Conservation (phyloP, 2,329 filamentous ascomycete species). For the Byssoonygena ceratinophila region DNA sequence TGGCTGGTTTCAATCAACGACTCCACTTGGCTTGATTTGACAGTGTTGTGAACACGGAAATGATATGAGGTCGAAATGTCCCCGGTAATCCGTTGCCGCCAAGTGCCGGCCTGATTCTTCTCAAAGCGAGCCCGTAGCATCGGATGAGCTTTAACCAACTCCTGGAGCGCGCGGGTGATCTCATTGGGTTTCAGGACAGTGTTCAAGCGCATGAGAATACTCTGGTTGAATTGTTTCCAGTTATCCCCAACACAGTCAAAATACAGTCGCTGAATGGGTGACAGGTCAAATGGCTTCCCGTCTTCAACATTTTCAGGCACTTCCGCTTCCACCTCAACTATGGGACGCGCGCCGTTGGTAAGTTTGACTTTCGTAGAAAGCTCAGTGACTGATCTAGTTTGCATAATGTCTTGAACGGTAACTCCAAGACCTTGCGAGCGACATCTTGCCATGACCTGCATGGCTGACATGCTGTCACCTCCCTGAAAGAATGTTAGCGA, state of each 20-base stretch:
- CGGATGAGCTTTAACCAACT: constrained; percentile 17
- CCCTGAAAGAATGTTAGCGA: constrained; percentile 16
- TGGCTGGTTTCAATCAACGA: constrained; percentile 25
- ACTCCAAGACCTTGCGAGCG: constrained; percentile 16
- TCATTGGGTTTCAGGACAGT: constrained; percentile 1
- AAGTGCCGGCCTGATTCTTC: constrained; percentile 14
- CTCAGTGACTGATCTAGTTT: constrained; percentile 14
- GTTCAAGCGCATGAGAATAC: constrained; percentile 15
- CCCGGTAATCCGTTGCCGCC: constrained; percentile 19
- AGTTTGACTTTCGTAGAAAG: constrained; percentile 11
- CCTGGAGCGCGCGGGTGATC: constrained; percentile 12
- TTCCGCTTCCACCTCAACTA: background rate
- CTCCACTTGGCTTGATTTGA: constrained; percentile 16
- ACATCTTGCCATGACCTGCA: constrained; percentile 21
- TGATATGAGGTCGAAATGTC: constrained; percentile 26
- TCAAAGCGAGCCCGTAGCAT: constrained; percentile 22
- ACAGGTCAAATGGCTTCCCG: constrained; percentile 16
- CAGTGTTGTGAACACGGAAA: constrained; percentile 24
- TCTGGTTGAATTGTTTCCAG: constrained; percentile 20
- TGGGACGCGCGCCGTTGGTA: background rate
- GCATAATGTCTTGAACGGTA: constrained; percentile 18
- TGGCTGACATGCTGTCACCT: constrained; percentile 24
- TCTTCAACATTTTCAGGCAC: background rate
- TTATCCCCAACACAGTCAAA: constrained; percentile 17
- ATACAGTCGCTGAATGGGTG: constrained; percentile 21